These are phyloP conservation scores for Eimeria necatrix DNA, from an alignment of 169 alveolate species.

Conservation along the genomic window DNA sequence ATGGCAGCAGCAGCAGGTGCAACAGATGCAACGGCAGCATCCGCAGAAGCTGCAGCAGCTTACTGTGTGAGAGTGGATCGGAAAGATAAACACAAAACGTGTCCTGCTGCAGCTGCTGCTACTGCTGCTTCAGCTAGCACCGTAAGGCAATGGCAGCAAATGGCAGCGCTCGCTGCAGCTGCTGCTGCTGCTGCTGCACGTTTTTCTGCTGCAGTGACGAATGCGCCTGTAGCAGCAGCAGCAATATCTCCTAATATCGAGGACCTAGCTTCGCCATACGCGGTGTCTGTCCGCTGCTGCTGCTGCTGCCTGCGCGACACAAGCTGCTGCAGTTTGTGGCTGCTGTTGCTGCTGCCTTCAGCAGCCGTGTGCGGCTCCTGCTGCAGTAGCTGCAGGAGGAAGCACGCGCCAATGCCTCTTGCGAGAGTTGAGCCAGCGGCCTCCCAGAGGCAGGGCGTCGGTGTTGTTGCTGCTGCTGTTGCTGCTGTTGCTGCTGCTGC, in stretches of 20 bases:
- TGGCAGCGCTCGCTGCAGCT: slow-evolving; percentile 52
- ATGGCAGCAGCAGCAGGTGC: slow-evolving; percentile 15
- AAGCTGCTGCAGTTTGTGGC: slow-evolving; percentile 58
- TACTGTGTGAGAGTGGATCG: slow-evolving; percentile 48
- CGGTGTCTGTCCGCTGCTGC: slow-evolving; percentile 38
- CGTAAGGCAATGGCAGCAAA: slow-evolving; percentile 41
- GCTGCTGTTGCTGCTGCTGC: not conserved
- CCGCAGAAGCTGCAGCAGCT: not conserved
- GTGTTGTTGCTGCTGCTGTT: not conserved
- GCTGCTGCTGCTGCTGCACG: slow-evolving; percentile 55
- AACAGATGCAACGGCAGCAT: slow-evolving; percentile 9
- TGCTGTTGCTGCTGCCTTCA: slow-evolving; percentile 31
- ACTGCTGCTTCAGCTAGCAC: slow-evolving; percentile 50
- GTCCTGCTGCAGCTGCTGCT: slow-evolving; percentile 49
- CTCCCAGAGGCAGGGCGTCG: slow-evolving; percentile 23
- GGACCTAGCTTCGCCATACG: slow-evolving; percentile 14
- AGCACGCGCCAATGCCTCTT: slow-evolving; percentile 43
- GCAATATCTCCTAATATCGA: slow-evolving; percentile 30
- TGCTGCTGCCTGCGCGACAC: slow-evolving; percentile 39
- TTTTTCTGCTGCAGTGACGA: slow-evolving; percentile 1
- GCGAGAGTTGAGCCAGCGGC: slow-evolving; percentile 15
- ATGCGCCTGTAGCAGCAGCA: slow-evolving; percentile 28
- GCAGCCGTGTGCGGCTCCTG: slow-evolving; percentile 2
- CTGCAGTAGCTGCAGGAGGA: slow-evolving; percentile 61
- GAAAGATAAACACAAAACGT: not conserved